Evolutionary conservation across 805 yeast genomes (phyloP).

Genomic region (Yueomyces sp.): DNA sequence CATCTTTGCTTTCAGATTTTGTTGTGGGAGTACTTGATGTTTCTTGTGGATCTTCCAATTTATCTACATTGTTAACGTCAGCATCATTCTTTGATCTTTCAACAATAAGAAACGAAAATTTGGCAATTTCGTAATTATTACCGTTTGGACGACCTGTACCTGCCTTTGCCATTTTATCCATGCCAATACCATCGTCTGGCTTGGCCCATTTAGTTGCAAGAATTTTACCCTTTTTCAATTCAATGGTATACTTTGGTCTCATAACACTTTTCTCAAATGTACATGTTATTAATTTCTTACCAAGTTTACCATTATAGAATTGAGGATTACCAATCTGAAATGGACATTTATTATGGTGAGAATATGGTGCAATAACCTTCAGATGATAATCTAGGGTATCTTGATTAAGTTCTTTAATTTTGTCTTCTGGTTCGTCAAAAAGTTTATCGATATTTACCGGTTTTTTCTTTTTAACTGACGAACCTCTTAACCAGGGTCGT

Average conservation of each 20-base stretch:
- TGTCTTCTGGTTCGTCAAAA: neutral
- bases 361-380: slow-evolving; percentile 74
- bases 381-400: slow-evolving; percentile 36
- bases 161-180: slow-evolving; percentile 26
- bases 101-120: slow-evolving; percentile 60
- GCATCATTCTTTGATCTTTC: slow-evolving; percentile 40
- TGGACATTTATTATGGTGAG: slow-evolving; percentile 81
- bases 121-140: slow-evolving; percentile 55
- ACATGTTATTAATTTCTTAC: slow-evolving; percentile 59
- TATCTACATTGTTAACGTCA: neutral
- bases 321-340: slow-evolving; percentile 66
- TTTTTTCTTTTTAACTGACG: slow-evolving; percentile 20
- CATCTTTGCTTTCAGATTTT: slow-evolving; percentile 19
- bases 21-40: too few relatives aligned
- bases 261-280: slow-evolving; percentile 55
- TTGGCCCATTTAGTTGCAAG: slow-evolving; percentile 60
- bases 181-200: slow-evolving; percentile 45
- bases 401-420: slow-evolving; percentile 3
- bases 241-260: slow-evolving; percentile 71
- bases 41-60: too few relatives aligned
- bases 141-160: slow-evolving; percentile 78
- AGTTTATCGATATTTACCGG: neutral
- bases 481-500: slow-evolving; percentile 49
- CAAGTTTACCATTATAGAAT: slow-evolving; percentile 40
- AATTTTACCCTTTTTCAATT: slow-evolving; percentile 69